Base-by-base conservation (phyloP, 2,329 filamentous ascomycete species). In the Ascochyta clinopodiicola region DNA sequence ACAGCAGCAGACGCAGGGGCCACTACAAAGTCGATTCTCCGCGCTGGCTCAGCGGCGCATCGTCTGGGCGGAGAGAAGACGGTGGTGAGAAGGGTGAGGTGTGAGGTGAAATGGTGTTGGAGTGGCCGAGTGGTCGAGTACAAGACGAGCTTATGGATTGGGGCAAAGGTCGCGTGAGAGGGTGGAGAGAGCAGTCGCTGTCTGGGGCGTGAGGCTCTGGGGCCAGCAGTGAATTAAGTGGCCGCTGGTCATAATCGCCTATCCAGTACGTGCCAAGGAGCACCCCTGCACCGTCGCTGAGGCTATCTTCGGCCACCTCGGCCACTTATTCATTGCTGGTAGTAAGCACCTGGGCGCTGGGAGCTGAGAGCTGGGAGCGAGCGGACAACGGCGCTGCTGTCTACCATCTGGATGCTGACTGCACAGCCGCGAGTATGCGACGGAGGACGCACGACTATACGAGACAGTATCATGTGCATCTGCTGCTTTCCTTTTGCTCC, bases 1-100 rank as follows among this genome's bases (percentile, higher is more conserved):
- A 70, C 67, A 67, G 59, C 67, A 67, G 59, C 64, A 69, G 63
- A 62, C 39, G 51, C 42, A 44, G 59, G 64, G 67, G 64, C 64
- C 66, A 68, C 51, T 54, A 22, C 59, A 57, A 25, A 51, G 9
- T 63, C 46, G 53, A 40, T 37, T 51, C 57, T 66, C 36, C 56
- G 62, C 53, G 55, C 51, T 45, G 50, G 60, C 44, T 61, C 54
- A 60, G 57, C 66, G 51, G 61, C 55, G 59, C 67, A 68, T 69
- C 10, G 61, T 61, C 56, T 51, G 38, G 22, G 8, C 6, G 17
- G 32, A 31, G 7, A 31, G 46, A 19, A 27, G 31, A 47, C 19
- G 44, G 21, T 43, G 42, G 29, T 17, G 31, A 38, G 22, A 34
- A 32, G 7, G 36, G 8, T 34, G 32, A 10, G 27, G 37, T 19